Evolutionary conservation across 345 rosid genomes (phyloP).

Genomic region (Erodium maritimum): DNA sequence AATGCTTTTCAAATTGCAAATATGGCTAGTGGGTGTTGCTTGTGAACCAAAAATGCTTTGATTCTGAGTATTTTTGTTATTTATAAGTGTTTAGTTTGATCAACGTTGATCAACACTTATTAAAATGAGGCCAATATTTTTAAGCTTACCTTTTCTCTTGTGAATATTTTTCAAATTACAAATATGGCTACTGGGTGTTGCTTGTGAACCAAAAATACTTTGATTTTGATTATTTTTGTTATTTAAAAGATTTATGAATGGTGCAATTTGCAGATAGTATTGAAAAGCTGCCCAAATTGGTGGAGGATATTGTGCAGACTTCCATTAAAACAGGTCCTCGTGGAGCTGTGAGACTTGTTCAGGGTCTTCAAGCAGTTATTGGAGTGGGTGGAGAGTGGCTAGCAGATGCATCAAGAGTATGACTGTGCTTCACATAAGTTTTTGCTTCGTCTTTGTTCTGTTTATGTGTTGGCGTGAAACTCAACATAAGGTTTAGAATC

Average conservation of each 20-base stretch:
- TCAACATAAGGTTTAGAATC: background rate
- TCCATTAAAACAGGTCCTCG: too few species aligned
- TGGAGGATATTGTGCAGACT: conserved; percentile 69
- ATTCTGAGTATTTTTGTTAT: too few species aligned
- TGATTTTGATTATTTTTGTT: background rate
- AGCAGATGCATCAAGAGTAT: background rate
- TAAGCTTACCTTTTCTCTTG: too few species aligned
- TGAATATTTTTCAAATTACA: too few species aligned
- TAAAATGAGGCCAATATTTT: too few species aligned
- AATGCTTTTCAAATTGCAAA: too few species aligned
- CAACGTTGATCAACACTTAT: too few species aligned
- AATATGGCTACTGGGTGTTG: too few species aligned
- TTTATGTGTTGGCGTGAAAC: background rate
- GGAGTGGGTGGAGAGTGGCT: conserved; percentile 50
- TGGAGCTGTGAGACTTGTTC: conserved; percentile 70
- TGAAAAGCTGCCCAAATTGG: conserved; percentile 64
- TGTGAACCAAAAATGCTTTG: too few species aligned
- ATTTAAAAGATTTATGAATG: background rate
- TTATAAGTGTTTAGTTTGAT: too few species aligned
- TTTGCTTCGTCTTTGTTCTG: background rate
- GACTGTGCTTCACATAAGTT: background rate
- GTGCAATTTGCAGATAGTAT: conserved; percentile 34
- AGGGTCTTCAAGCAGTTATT: conserved; percentile 83
- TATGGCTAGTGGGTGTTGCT: too few species aligned
- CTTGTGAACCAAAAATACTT: background rate